Percentiles rank a stretch among this genome's conserved stretches.
These are phyloP conservation scores for Aspergillus sp. DNA, from an alignment of 2,329 filamentous ascomycete species.

Conservation along the genomic window DNA sequence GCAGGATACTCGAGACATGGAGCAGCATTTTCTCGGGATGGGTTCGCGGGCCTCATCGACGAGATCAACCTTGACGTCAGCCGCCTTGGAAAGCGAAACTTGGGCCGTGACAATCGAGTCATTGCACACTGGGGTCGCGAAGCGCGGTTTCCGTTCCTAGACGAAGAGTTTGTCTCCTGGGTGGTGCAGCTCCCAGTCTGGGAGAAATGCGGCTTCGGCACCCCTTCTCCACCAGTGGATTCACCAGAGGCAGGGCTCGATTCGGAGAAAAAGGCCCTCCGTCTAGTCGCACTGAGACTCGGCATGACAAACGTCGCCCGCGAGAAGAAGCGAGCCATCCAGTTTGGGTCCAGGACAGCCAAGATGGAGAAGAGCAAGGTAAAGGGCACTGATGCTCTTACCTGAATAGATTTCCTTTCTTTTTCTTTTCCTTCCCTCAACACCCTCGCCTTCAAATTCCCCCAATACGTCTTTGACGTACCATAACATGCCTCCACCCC, in stretches of 20 bases:
- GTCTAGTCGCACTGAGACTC: conserved; percentile 73
- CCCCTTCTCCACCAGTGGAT: conserved; percentile 25
- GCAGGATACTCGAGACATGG: conserved; percentile 87
- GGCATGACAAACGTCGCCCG: conserved; percentile 70
- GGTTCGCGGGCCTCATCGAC: conserved; percentile 71
- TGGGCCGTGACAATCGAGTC: conserved; percentile 89
- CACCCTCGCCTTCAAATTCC: neutral
- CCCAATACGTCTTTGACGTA: neutral
- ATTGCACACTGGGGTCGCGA: conserved; percentile 89
- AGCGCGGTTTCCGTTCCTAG: conserved; percentile 85
- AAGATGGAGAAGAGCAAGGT: conserved; percentile 71
- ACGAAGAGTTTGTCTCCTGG: conserved; percentile 82
- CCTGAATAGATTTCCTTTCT: conserved; percentile 23
- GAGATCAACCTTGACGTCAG: conserved; percentile 84
- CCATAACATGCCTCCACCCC: neutral
- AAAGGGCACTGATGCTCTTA: conserved; percentile 65
- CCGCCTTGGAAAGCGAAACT: conserved; percentile 86
- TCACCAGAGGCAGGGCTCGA: conserved; percentile 55
- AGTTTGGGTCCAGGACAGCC: conserved; percentile 79
- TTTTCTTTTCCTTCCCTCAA: neutral
- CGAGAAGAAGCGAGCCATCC: conserved; percentile 94
- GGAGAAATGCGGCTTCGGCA: conserved; percentile 87
- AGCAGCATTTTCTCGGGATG: conserved; percentile 69
- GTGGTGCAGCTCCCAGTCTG: conserved; percentile 72
- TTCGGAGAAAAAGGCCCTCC: conserved; percentile 76